Percentiles rank a stretch among this genome's conserved stretches.
phyloP scores from a whole-genome alignment of 1,284 basidiomycete genomes.

The Ceratobasidium theobromae region DNA sequence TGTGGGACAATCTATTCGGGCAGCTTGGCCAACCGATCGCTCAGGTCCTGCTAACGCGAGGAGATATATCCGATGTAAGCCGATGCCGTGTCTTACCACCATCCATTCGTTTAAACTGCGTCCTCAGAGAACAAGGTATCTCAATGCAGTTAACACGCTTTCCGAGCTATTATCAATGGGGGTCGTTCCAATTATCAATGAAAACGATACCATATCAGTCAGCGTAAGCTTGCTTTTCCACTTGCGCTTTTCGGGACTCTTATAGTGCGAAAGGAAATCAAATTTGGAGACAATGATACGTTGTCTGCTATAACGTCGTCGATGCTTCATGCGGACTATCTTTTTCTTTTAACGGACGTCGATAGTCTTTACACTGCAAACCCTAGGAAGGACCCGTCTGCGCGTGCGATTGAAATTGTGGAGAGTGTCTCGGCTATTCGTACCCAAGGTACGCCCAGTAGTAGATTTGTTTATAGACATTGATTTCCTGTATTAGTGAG shows the following conservation, averaged over 20 bases:
- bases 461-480: not conserved
- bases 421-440: constrained; percentile 81
- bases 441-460: constrained; percentile 60
- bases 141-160: constrained; percentile 93
- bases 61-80: constrained; percentile 91
- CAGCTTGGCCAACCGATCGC: constrained; percentile 94
- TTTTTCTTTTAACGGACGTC: constrained; percentile 96
- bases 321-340: constrained; percentile 96
- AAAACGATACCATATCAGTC: constrained; percentile 95
- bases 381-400: constrained; percentile 84
- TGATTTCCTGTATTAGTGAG: constrained; percentile 61
- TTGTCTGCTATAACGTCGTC: constrained; percentile 95
- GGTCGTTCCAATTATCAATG: constrained; percentile 93
- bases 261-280: constrained; percentile 75
- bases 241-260: not conserved
- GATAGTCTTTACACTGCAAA: constrained; percentile 96
- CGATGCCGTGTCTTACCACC: not conserved
- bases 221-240: constrained; percentile 59
- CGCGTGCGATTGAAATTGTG: constrained; percentile 80
- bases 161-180: constrained; percentile 86
- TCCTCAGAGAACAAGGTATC: constrained; percentile 79
- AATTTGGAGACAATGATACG: constrained; percentile 99
- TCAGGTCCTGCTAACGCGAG: constrained; percentile 90
- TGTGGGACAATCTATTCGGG: constrained; percentile 96
- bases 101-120: not conserved